A percentile compares a stretch with the other conserved stretches of the same genome.
These are phyloP conservation scores for Protea cynaroides DNA, from an alignment of 164 flowering plant species.

Conservation along the genomic window DNA sequence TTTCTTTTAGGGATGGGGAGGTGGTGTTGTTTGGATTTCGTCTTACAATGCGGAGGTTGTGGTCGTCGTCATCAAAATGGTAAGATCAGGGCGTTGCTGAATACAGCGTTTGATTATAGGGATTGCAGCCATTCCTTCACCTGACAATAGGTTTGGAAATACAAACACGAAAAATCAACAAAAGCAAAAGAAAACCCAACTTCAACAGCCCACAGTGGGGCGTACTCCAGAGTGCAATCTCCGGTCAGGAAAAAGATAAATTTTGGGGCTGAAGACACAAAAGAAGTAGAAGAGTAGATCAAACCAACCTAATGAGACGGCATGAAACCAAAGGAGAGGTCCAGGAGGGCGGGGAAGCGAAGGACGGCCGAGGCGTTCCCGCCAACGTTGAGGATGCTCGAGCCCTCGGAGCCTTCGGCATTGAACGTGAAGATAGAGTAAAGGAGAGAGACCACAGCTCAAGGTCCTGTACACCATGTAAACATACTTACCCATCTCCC, in stretches of 20 bases:
- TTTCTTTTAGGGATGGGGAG: not conserved
- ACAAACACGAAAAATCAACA: too few relatives aligned
- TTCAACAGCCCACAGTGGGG: too few relatives aligned
- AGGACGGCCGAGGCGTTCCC: slow-evolving; percentile 76
- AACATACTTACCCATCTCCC: slow-evolving; percentile 25
- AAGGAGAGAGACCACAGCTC: slow-evolving; percentile 56
- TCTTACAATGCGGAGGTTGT: slow-evolving; percentile 79
- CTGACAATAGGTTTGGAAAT: slow-evolving; percentile 22
- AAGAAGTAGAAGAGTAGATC: not conserved
- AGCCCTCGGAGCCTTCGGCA: slow-evolving; percentile 64
- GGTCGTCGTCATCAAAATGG: slow-evolving; percentile 79
- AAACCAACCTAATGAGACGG: slow-evolving; percentile 76
- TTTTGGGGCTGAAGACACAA: not conserved
- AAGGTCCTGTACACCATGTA: slow-evolving; percentile 61
- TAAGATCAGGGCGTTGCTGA: slow-evolving; percentile 45
- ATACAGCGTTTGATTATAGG: slow-evolving; percentile 69
- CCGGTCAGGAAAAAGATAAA: not conserved
- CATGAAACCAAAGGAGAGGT: slow-evolving; percentile 89
- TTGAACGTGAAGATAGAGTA: slow-evolving; percentile 56
- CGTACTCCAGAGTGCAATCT: not conserved
- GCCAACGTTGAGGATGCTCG: slow-evolving; percentile 73
- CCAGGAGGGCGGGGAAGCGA: slow-evolving; percentile 73
- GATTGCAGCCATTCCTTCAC: slow-evolving; percentile 90
- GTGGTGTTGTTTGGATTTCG: not conserved
- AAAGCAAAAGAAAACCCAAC: too few relatives aligned